Conservation (phyloP, 306 rosid genomes). For the Vigna trinervia region DNA sequence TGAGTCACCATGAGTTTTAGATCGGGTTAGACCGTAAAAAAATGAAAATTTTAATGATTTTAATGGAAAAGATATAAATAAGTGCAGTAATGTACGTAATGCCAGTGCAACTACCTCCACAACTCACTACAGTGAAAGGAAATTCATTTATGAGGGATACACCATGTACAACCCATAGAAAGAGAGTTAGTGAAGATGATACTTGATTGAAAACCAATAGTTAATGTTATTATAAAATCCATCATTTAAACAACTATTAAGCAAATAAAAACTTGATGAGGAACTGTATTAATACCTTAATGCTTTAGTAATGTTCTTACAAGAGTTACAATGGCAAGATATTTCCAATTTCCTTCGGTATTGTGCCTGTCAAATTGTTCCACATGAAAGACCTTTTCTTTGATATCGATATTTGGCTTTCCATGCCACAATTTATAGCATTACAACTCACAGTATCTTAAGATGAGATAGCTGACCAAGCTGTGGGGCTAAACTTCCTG, state of each 20-base stretch:
- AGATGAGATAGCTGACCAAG: conserved; percentile 72
- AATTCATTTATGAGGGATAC: conserved; percentile 4
- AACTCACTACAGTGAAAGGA: conserved; percentile 14
- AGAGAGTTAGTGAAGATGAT: background rate
- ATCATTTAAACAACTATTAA: background rate
- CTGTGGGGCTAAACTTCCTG: conserved; percentile 72
- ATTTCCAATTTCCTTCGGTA: conserved; percentile 82
- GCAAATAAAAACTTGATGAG: conserved; percentile 28
- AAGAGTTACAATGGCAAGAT: conserved; percentile 64
- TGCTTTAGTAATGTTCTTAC: conserved; percentile 58
- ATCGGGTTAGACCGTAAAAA: no score
- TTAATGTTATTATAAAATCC: background rate
- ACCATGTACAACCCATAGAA: background rate
- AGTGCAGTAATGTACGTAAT: background rate
- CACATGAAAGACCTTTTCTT: conserved; percentile 67
- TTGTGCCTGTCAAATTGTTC: conserved; percentile 71
- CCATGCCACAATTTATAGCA: conserved; percentile 27
- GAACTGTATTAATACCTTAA: conserved; percentile 33
- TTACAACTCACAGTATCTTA: conserved; percentile 68
- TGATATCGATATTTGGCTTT: background rate
- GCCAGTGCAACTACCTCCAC: background rate
- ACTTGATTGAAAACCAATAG: background rate
- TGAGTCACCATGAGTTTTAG: no score
- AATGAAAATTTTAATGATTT: no score
- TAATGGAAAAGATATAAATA: background rate